Conservation (phyloP, 2,329 filamentous ascomycete genomes). For the Diaporthe citri region DNA sequence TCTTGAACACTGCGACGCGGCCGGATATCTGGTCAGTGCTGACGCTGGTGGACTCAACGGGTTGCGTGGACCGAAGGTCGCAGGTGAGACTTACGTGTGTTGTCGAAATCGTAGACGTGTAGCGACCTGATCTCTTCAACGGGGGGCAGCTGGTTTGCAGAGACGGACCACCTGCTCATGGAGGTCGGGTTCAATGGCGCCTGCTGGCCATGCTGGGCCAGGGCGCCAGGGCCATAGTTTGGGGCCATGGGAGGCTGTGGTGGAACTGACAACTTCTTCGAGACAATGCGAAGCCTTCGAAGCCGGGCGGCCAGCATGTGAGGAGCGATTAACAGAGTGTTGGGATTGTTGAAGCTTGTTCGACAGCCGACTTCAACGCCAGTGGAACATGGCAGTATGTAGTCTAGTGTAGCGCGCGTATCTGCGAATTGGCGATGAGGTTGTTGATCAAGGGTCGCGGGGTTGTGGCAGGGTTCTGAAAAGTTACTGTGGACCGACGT, state of each 20-base stretch:
- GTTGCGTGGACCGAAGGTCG: conserved; percentile 25
- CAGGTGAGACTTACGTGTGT: conserved; percentile 75
- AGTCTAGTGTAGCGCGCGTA: neutral
- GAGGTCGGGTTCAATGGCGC: conserved; percentile 38
- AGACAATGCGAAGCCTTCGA: conserved; percentile 25
- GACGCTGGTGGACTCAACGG: conserved; percentile 32
- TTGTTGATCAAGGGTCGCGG: conserved; percentile 27
- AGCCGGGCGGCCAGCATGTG: conserved; percentile 29
- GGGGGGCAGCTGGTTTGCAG: conserved; percentile 38
- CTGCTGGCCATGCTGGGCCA: conserved; percentile 36
- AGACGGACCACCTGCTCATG: conserved; percentile 41
- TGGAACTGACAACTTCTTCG: conserved; percentile 5
- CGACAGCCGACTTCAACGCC: neutral
- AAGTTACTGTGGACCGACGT: neutral
- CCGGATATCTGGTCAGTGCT: conserved; percentile 39
- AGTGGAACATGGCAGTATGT: neutral
- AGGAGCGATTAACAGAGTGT: neutral
- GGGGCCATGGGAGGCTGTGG: conserved; percentile 33
- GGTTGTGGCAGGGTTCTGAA: conserved; percentile 8
- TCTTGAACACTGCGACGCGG: conserved; percentile 79
- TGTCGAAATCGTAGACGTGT: conserved; percentile 98
- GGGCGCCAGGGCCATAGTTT: conserved; percentile 36
- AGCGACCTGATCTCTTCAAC: conserved; percentile 80
- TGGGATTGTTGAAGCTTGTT: neutral
- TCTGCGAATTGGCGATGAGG: conserved; percentile 25